Evolutionary conservation across 2,329 filamentous ascomycete species (phyloP), one percentile per base, ranked within the genome.

Genomic region (Aspergillus pseudonomiae): DNA sequence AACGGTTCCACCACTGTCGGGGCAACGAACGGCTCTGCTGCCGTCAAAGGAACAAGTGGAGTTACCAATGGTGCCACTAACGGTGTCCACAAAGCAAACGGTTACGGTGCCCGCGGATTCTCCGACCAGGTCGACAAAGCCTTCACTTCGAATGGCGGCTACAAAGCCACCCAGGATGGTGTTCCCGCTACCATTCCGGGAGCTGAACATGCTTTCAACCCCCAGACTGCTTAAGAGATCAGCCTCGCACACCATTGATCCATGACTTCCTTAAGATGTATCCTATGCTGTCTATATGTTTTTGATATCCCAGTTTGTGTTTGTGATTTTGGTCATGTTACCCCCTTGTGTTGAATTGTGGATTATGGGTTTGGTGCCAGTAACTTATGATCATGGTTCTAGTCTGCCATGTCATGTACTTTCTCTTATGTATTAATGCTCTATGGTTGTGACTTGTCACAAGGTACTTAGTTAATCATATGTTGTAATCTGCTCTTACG

Each of bases 111-210:
- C 9, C 71, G 67, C 26, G 73, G 73, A n/a, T 75, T 75, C 67
- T 72, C 71, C 2, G 73, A 74, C 48, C 74, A 76, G 61, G 66
- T 76, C 39, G 72, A 74, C 52, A 60, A 75, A 48, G 75, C 74
- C n/a, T 75, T 77, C 45, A 52, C 16, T 52, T 68, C 63, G 24
- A 64, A 65, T 26, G 65, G 59, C 12, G 43, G 41, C 60, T 41
- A 58, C 21, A 61, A 65, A n/a, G 21, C 45, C 16, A 19, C 57
- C 26, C 46, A 48, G 19, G 46, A 63, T 24, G 64, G 60, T 12
- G 39, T 59, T 16, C 61, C 62, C 2, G 53, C 57, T 21, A 64
- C 63, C 3, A 56, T 70, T 11, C 64, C 66, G 14, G 70, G 66
- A 28, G 46, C 63, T 1, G 59, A 66, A n/a, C 56, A 61, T 11